Conservation (phyloP, 129 eudicot genomes). For the Oenanthe sinensis region DNA sequence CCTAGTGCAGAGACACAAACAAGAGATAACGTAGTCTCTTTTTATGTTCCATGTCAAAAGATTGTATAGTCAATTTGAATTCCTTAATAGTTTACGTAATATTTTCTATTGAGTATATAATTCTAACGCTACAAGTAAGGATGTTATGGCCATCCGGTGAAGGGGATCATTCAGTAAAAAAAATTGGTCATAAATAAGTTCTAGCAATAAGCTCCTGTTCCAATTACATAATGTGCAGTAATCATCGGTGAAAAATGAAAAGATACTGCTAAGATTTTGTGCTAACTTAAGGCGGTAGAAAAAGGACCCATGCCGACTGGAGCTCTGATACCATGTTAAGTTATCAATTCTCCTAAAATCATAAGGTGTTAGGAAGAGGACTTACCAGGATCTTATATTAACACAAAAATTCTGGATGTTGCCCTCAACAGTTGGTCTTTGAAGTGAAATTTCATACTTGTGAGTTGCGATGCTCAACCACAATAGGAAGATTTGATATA, state of each 20-base stretch:
- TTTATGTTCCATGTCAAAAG: not conserved
- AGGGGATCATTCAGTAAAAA: not conserved
- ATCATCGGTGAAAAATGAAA: not conserved
- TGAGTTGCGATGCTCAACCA: not conserved
- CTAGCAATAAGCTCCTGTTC: not conserved
- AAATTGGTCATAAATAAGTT: not conserved
- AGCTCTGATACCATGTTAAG: no score
- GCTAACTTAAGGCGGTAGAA: no score
- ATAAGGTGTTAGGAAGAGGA: no score
- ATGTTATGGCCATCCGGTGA: not conserved
- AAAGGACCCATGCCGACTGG: no score
- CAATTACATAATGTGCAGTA: not conserved
- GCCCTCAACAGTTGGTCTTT: not conserved
- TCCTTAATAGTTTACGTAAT: conserved; percentile 18
- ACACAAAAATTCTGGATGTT: not conserved
- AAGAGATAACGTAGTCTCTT: not conserved
- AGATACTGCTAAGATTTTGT: not conserved
- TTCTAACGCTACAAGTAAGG: not conserved
- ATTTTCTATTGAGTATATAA: not conserved
- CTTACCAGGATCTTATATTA: no score
- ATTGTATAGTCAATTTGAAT: conserved; percentile 20
- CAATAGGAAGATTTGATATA: not conserved
- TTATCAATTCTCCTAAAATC: no score
- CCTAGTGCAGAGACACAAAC: conserved; percentile 2
- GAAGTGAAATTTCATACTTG: not conserved